Evolutionary conservation across 129 eudicot species (phyloP).

Genomic region (Flaveria ramosissima): DNA sequence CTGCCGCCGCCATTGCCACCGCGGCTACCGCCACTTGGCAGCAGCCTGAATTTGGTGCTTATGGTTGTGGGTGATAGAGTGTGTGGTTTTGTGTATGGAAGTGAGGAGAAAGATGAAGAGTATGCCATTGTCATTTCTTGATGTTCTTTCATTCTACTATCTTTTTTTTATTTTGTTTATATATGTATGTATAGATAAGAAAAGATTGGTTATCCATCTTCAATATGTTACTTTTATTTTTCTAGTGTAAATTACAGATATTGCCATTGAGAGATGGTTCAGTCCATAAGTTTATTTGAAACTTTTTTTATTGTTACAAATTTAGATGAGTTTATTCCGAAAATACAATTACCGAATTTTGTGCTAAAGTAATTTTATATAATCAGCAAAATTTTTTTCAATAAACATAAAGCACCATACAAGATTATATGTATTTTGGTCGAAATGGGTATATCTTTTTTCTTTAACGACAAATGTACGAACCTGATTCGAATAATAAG

Average conservation of each 20-base stretch:
- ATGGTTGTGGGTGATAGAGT: conserved; percentile 25
- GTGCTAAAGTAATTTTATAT: no score
- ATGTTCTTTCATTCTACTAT: background rate
- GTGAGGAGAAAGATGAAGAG: conserved; percentile 37
- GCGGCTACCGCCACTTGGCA: conserved; percentile 11
- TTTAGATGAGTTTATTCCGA: background rate
- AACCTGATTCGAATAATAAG: no score
- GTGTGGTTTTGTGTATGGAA: conserved; percentile 34
- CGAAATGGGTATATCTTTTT: no score
- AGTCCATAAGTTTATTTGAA: background rate
- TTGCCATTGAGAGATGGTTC: background rate
- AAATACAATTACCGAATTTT: no score
- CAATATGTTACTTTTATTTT: background rate
- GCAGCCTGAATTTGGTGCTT: conserved; percentile 24
- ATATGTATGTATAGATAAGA: conserved; percentile 41
- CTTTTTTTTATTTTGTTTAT: conserved; percentile 19
- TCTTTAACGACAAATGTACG: no score
- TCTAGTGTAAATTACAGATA: background rate
- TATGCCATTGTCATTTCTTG: conserved; percentile 34
- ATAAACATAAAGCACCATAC: no score
- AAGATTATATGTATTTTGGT: no score
- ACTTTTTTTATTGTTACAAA: background rate
- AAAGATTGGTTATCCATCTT: conserved; percentile 35
- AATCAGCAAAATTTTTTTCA: no score
- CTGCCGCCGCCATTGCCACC: conserved; percentile 7